Conservation (phyloP, 177 flowering plant species). For the Vitis hybrid region DNA sequence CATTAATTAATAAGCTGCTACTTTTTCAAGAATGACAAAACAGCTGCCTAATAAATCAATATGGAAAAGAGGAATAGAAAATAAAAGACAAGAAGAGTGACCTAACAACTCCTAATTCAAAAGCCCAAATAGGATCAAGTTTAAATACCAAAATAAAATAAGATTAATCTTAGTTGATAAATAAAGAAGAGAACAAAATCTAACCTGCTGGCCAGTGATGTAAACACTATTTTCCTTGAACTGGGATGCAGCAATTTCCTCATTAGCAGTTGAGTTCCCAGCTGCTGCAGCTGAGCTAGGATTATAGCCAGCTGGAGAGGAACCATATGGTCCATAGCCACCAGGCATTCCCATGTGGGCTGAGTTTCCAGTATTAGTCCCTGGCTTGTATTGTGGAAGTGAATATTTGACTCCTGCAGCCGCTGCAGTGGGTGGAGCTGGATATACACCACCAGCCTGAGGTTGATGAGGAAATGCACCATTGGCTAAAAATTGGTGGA, state of each 20-base stretch:
- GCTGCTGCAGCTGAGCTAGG: constrained; percentile 53
- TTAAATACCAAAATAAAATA: neutral
- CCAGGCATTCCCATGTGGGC: constrained; percentile 57
- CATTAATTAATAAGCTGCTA: too few species aligned
- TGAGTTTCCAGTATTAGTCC: constrained; percentile 58
- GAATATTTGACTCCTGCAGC: constrained; percentile 66
- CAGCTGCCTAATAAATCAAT: too few species aligned
- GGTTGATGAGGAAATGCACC: constrained; percentile 82
- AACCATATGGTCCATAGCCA: constrained; percentile 66
- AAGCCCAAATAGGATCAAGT: neutral
- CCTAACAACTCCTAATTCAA: too few species aligned
- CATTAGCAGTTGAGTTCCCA: constrained; percentile 61
- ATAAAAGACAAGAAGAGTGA: too few species aligned
- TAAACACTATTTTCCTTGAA: constrained; percentile 73
- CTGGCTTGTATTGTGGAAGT: constrained; percentile 70
- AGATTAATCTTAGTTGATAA: neutral
- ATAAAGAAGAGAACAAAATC: constrained; percentile 1
- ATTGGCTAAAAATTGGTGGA: constrained; percentile 73
- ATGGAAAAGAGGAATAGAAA: too few species aligned
- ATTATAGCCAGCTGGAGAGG: constrained; percentile 62
- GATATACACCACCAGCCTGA: constrained; percentile 62
- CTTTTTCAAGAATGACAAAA: too few species aligned
- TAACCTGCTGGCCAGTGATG: constrained; percentile 81
- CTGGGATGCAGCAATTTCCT: constrained; percentile 63
- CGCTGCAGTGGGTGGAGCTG: constrained; percentile 49